Percentiles rank a stretch among this genome's conserved stretches.
Conservation (phyloP, 805 yeast species). For the Aciculoconidium aculeatum region DNA sequence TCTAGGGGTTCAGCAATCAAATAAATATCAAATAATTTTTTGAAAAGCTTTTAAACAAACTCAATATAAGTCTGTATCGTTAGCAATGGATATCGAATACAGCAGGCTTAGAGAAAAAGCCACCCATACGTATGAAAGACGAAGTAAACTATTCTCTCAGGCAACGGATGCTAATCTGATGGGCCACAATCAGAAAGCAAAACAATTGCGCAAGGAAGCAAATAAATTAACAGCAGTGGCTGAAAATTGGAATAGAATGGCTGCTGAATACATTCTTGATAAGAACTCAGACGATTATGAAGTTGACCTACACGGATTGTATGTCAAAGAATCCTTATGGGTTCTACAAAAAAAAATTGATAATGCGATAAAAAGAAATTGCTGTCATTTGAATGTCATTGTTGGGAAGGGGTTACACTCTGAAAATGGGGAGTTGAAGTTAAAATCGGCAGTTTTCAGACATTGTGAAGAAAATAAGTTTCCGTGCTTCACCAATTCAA, state of each 20-base stretch:
- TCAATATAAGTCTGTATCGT: too few relatives aligned
- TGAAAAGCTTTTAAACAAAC: too few relatives aligned
- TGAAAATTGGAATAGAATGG: slow-evolving; percentile 65
- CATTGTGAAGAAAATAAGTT: slow-evolving; percentile 64
- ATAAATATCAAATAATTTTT: too few relatives aligned
- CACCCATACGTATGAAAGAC: too few relatives aligned
- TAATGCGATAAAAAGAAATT: slow-evolving; percentile 53
- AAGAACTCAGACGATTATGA: slow-evolving; percentile 89
- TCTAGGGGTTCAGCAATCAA: too few relatives aligned
- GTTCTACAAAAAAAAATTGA: slow-evolving; percentile 66
- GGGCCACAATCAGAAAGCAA: slow-evolving; percentile 75
- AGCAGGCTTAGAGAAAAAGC: too few relatives aligned
- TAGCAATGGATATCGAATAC: too few relatives aligned
- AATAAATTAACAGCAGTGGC: slow-evolving; percentile 55
- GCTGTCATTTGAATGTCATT: slow-evolving; percentile 65
- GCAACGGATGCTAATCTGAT: too few relatives aligned
- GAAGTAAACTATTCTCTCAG: too few relatives aligned
- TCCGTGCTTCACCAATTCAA: slow-evolving; percentile 53
- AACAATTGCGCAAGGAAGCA: slow-evolving; percentile 62
- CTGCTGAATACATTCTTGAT: slow-evolving; percentile 83
- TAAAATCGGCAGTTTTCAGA: slow-evolving; percentile 82
- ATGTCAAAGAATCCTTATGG: slow-evolving; percentile 82
- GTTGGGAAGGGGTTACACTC: slow-evolving; percentile 94
- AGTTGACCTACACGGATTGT: slow-evolving; percentile 88
- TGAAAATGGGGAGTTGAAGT: slow-evolving; percentile 69